These are phyloP conservation scores for Hirschioporus abietinus DNA, from an alignment of 768 basidiomycete species.

Conservation along the genomic window DNA sequence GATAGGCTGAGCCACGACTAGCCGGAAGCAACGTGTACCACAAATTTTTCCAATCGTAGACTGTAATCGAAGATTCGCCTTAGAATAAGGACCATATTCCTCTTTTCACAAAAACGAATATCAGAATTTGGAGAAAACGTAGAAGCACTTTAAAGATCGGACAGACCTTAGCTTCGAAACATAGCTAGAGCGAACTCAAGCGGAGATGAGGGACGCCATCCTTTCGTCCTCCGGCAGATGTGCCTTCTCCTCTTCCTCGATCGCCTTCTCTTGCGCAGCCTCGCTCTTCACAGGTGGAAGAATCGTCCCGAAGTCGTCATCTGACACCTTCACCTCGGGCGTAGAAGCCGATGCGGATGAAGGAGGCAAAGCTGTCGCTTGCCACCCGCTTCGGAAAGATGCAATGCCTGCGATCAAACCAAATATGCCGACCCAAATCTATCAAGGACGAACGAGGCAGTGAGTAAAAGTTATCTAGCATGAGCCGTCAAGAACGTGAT, in stretches of 20 bases:
- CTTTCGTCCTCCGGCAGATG: background rate
- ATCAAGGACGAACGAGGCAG: conserved; percentile 5
- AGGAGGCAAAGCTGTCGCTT: conserved; percentile 50
- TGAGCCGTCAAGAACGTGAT: conserved; percentile 22
- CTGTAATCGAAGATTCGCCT: too few relatives aligned
- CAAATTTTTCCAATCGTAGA: too few relatives aligned
- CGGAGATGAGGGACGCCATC: background rate
- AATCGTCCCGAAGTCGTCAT: background rate
- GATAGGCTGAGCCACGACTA: too few relatives aligned
- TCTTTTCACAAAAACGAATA: background rate
- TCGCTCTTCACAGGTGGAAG: background rate
- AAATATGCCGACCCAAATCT: conserved; percentile 37
- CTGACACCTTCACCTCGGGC: background rate
- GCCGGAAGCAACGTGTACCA: too few relatives aligned
- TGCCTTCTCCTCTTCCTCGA: background rate
- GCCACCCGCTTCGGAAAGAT: conserved; percentile 68
- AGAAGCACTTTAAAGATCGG: background rate
- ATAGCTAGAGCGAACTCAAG: background rate
- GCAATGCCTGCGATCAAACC: conserved; percentile 47
- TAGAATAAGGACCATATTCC: too few relatives aligned
- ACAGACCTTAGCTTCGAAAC: background rate
- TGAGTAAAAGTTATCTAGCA: background rate
- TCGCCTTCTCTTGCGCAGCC: background rate
- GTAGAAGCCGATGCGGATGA: background rate
- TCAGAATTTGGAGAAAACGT: background rate